Evolutionary conservation across 2,329 filamentous ascomycete species (phyloP), one percentile per base, ranked within the genome.

Genomic region (Cladosporium sp.): DNA sequence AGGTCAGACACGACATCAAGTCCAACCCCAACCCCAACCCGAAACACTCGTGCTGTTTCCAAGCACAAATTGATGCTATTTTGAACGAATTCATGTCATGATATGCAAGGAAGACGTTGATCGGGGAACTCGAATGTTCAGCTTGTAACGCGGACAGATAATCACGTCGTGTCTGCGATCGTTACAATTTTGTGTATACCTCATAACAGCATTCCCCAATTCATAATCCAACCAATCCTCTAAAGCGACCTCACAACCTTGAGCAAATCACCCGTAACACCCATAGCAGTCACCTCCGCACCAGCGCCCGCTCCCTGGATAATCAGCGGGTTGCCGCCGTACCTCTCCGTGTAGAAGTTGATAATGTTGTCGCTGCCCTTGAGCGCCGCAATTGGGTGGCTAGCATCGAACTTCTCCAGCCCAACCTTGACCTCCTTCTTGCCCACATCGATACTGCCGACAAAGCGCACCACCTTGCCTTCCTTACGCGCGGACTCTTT

Each of bases 311-410:
- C 93, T 66, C 95, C 95, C 82, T 98, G 94, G 69, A 99, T 88
- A 76, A 97, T 97, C 68, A 99, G 83, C 51, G 95, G 93, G 79
- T 94, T 96, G 76, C 84, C 86, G 66, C 93, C 93, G 76, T 99
- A 99, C 73, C 95, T 86, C 84, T 96, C 91, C 6, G 95, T 99
- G 81, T 97, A 96, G 84, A 99, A 97, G 83, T 90, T 96, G 76
- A 99, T 97, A 77, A 99, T 96, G 83, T 99, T 99, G 78, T 98
- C 95, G 78, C 93, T 98, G 39, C 95, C 95, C 85, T 97, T 96
- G 65, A 99, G 84, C 57, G 91, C 90, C 16, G 95, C 95, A 80
- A 99, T 97, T 14, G 95, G 91, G 76, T 96, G 92, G 67, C 90
- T 91, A 72, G 87, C 88, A 70, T 96, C 93, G 72, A 84, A 84